Base-by-base conservation (phyloP, 176 grass and related monocot species). In the Elymus sibiricus region DNA sequence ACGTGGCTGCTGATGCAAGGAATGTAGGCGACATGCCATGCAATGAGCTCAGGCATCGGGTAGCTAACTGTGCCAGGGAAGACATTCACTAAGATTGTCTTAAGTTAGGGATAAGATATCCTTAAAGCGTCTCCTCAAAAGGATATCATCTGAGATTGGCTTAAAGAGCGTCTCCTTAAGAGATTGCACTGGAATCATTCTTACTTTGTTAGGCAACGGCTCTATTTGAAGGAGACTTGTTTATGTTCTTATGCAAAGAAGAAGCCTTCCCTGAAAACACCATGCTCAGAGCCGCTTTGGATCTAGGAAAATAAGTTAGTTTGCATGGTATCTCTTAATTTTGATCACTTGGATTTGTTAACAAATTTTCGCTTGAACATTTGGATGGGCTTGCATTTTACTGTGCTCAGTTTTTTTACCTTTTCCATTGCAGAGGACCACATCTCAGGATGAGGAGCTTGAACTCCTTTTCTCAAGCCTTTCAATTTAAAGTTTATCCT, bases 381-480 rank as follows among this genome's bases (percentile, higher is more conserved):
- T 73, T 44, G 25, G 24, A 74, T 74, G 70, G 65, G 6, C 17
- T 21, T 79, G 25, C 29, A 25, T 73, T 49, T 12, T 0, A 71
- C 39, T 78, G 21, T 86, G 39, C 19, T 84, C 82, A 37, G 0
- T 49, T 42, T 29, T 70, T 37, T 34, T 82, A 42, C 4, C 34
- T 78, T 85, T 28, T 85, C 61, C 46, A 60, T 68, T 64, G 49
- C 82, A 97, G 93, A 92, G 89, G 61, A 92, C 79, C 38, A 81
- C 70, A 28, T 88, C 91, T 27, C 88, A 98, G 86, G 89, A 98
- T 42, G 93, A 94, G 64, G 95, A 98, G 46, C 85, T 98, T 43
- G 91, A 95, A 86, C 91, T 98, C 10, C 91, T 98, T 76, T 98
- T 98, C 74, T 91, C 95, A 80, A 95, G 71, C 86, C 93, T 98